A percentile compares a stretch with the other conserved stretches of the same genome.
Evolutionary conservation across 345 rosid species (phyloP).

Genomic region (Viola odorata): DNA sequence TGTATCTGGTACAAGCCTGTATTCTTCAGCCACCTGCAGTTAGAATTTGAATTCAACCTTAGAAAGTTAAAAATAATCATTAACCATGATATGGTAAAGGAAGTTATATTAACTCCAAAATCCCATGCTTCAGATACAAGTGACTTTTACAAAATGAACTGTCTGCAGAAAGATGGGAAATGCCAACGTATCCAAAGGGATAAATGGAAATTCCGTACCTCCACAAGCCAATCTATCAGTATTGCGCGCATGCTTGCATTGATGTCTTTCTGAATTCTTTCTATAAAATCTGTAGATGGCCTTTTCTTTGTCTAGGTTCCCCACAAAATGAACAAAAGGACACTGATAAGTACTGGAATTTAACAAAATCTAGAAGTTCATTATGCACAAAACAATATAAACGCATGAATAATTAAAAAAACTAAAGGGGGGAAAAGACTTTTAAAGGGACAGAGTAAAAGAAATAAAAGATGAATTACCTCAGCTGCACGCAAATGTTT

Average conservation of each 20-base stretch:
- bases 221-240: conserved; percentile 92
- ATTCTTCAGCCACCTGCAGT: conserved; percentile 90
- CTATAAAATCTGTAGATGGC: conserved; percentile 76
- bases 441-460: too few species aligned
- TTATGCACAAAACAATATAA: conserved; percentile 1
- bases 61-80: background rate
- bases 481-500: conserved; percentile 63
- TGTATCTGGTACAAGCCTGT: conserved; percentile 88
- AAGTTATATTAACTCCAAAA: too few species aligned
- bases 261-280: conserved; percentile 71
- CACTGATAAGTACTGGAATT: background rate
- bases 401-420: background rate
- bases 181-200: too few species aligned
- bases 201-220: conserved; percentile 48
- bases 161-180: too few species aligned
- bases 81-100: too few species aligned
- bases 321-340: background rate
- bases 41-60: conserved; percentile 14
- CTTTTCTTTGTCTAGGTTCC: conserved; percentile 61
- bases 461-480: conserved; percentile 31
- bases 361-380: background rate
- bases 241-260: conserved; percentile 81
- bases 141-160: too few species aligned
- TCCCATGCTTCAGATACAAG: too few species aligned
- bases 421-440: background rate